Conservation (phyloP, 192 early-diverging fungal species). For the Umbelopsis ramanniana region DNA sequence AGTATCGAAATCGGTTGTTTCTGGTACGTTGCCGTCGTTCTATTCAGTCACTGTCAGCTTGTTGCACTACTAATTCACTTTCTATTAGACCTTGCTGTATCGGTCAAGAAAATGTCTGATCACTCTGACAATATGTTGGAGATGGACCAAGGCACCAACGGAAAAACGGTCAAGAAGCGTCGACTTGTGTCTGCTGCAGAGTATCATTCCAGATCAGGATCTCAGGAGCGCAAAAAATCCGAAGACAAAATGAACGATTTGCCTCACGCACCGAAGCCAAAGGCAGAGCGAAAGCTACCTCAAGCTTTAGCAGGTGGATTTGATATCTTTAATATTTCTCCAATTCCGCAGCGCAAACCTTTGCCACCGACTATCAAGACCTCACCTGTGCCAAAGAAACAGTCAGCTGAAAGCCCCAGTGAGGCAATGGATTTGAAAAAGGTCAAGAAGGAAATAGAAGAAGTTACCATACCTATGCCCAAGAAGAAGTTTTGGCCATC, state of each 20-base stretch:
- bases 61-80: neutral
- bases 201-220: conserved; percentile 4
- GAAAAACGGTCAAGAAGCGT: conserved; percentile 27
- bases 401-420: conserved; percentile 11
- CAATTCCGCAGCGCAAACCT: conserved; percentile 5
- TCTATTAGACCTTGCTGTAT: neutral
- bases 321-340: conserved; percentile 13
- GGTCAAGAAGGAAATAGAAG: conserved; percentile 42
- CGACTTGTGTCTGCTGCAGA: conserved; percentile 33
- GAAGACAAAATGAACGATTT: neutral
- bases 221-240: conserved; percentile 10
- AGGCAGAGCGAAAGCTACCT: neutral
- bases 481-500: conserved; percentile 32
- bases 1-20: neutral
- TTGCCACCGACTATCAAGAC: neutral
- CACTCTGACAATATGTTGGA: neutral
- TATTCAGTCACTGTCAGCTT: too few species aligned
- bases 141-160: neutral
- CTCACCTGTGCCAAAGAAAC: neutral
- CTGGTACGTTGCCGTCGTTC: neutral
- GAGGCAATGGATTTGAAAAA: conserved; percentile 30
- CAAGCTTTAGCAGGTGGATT: conserved; percentile 8
- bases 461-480: conserved; percentile 27
- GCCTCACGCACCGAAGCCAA: neutral
- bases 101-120: conserved; percentile 15